Evolutionary conservation across 371 early-diverging fungal species (phyloP), one percentile per base, ranked within the genome.

Genomic region (Parasitella parasitica): DNA sequence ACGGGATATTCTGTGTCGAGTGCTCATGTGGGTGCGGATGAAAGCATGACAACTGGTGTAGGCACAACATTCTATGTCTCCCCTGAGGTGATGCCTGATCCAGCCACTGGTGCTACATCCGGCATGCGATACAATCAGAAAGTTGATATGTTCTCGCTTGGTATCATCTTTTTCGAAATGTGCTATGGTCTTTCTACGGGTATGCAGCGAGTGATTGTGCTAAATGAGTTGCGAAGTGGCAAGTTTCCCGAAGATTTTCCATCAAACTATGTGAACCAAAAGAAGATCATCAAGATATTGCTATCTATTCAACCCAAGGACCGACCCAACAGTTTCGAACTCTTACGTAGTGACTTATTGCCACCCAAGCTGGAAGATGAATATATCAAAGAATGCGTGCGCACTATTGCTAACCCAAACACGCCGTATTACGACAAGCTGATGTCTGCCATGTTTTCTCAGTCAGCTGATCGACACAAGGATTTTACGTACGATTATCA

Each of bases 1-100:
- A 70, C 71, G 24, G 77, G 82, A 4, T 72, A 73, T 20, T 72
- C 77, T 16, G 87, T 80, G 12, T 76, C 77, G 9, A 80, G 73
- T 51, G 64, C 63, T 4, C 72, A 73, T 66, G 20, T 82, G 60
- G 64, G 70, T n/a, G 43, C 46, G 2, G 80, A 80, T 16, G 81
- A 77, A 62, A 80, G 81, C 35, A 73, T 94, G 83, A 92, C 93
- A 0, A 81, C 84, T 8, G 94, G 93, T 39, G 89, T 97, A 20
- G 97, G 97, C 7, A 97, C 97, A 0, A 90, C 95, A 0, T 89
- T 96, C 16, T 97, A 97, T 72, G 94, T 94, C 12, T 93, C 96
- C 12, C 97, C 96, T 0, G 96, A 94, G 63, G 87, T 93, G 0
- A 59, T 89, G 49, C 72, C 82, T 0, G 82, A 83, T 32, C 76